Evolutionary conservation across 2,329 filamentous ascomycete genomes (phyloP).

Genomic region (Epichloe typhina): DNA sequence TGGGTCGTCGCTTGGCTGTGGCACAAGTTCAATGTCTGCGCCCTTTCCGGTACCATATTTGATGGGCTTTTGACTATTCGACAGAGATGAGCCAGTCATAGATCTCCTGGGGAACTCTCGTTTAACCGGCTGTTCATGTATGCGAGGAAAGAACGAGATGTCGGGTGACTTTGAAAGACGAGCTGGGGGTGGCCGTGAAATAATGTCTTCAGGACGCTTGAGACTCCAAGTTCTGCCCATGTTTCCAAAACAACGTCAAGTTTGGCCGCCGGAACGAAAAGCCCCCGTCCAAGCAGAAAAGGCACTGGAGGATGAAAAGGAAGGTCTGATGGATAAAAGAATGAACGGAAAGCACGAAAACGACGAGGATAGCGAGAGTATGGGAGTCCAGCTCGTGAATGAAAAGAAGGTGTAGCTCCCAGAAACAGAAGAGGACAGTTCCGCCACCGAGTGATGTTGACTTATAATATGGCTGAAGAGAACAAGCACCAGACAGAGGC

Average conservation of each 20-base stretch:
- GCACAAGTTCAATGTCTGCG: conserved; percentile 32
- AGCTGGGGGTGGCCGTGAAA: conserved; percentile 2
- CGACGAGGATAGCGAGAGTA: background rate
- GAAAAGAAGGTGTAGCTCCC: background rate
- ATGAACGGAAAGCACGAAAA: background rate
- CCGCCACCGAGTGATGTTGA: background rate
- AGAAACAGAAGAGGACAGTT: background rate
- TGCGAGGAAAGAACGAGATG: background rate
- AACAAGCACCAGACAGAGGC: background rate
- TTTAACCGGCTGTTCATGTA: background rate
- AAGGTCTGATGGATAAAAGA: background rate
- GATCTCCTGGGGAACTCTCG: conserved; percentile 2
- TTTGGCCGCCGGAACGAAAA: background rate
- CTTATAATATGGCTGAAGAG: background rate
- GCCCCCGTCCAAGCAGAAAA: background rate
- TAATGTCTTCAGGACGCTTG: conserved; percentile 1
- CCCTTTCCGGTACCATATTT: conserved; percentile 35
- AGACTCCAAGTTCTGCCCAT: conserved; percentile 1
- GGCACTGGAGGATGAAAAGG: background rate
- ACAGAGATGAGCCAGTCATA: conserved; percentile 6
- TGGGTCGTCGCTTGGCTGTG: conserved; percentile 41
- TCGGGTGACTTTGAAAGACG: background rate
- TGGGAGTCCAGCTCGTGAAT: background rate
- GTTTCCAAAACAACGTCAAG: background rate
- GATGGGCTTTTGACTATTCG: conserved; percentile 19